phyloP scores from a whole-genome alignment of 768 basidiomycete genomes.

The Mycena alexandri region DNA sequence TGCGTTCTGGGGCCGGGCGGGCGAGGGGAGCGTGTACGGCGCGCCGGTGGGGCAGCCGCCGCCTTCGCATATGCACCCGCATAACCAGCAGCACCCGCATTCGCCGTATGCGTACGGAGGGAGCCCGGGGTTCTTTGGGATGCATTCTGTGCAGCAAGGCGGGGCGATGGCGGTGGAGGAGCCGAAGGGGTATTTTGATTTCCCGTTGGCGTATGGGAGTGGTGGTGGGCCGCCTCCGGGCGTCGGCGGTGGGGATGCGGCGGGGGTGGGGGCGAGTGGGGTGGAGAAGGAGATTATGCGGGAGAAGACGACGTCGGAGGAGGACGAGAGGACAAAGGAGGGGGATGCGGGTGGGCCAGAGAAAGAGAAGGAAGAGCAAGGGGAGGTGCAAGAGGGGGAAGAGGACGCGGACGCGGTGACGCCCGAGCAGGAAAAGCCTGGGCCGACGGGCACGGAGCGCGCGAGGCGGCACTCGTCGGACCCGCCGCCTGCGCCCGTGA shows the following conservation, averaged over 20 bases:
- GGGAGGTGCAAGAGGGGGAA: not conserved
- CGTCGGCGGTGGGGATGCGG: not conserved
- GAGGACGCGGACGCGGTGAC: not conserved
- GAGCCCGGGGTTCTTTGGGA: slow-evolving; percentile 39
- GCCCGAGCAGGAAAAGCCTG: not conserved
- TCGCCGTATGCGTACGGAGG: slow-evolving; percentile 30
- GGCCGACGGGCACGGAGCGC: not conserved
- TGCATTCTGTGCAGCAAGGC: slow-evolving; percentile 26
- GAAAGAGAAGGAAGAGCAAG: not conserved
- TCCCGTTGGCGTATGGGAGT: slow-evolving; percentile 25
- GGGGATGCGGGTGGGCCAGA: too few species aligned
- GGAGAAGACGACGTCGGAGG: not conserved
- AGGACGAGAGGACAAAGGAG: not conserved
- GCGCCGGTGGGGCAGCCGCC: slow-evolving; percentile 55
- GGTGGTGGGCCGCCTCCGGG: not conserved
- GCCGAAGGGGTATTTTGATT: slow-evolving; percentile 38
- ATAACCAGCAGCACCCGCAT: slow-evolving; percentile 15
- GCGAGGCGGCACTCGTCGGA: slow-evolving; percentile 23
- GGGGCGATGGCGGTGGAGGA: slow-evolving; percentile 21
- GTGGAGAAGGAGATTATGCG: slow-evolving; percentile 32
- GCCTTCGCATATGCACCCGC: slow-evolving; percentile 2
- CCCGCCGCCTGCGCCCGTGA: slow-evolving; percentile 17
- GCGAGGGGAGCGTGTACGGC: slow-evolving; percentile 52
- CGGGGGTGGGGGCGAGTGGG: not conserved
- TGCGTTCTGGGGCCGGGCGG: slow-evolving; percentile 78